phyloP scores from a whole-genome alignment of 768 basidiomycete species.

The Pleurotus sapidus region DNA sequence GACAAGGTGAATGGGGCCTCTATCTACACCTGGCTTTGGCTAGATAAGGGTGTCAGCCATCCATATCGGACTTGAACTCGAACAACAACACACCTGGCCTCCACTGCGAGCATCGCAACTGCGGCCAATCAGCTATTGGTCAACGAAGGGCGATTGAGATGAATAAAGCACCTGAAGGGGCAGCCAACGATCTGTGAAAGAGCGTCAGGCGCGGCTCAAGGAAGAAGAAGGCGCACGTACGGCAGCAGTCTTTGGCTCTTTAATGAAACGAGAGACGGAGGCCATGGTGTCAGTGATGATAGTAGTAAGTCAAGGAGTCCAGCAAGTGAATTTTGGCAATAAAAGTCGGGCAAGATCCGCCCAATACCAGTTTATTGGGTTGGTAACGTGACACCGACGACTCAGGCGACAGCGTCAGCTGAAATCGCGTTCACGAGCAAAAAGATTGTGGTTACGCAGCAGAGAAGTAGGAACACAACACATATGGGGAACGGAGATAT shows the following conservation, averaged over 20 bases:
- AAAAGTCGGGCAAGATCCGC: slow-evolving; percentile 19
- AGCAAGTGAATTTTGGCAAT: slow-evolving; percentile 1
- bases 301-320: slow-evolving; percentile 6
- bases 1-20: slow-evolving; percentile 86
- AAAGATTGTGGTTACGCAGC: background rate
- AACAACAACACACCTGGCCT: slow-evolving; percentile 50
- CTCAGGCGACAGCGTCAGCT: background rate
- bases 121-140: background rate
- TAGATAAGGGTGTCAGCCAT: slow-evolving; percentile 26
- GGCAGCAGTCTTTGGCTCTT: slow-evolving; percentile 71
- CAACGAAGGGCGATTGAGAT: slow-evolving; percentile 2
- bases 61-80: slow-evolving; percentile 1
- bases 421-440: background rate
- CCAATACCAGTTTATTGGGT: background rate
- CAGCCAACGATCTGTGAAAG: slow-evolving; percentile 80
- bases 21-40: slow-evolving; percentile 80
- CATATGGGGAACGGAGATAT: too few species aligned
- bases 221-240: slow-evolving; percentile 43
- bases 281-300: slow-evolving; percentile 20
- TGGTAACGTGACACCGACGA: background rate
- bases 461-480: background rate
- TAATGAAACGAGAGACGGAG: slow-evolving; percentile 45
- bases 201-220: slow-evolving; percentile 9
- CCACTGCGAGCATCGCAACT: slow-evolving; percentile 39
- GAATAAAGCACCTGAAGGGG: slow-evolving; percentile 79